A percentile compares a stretch with the other conserved stretches of the same genome.
Conservation (phyloP, 805 yeast species). For the Candida xiaguanensis region DNA sequence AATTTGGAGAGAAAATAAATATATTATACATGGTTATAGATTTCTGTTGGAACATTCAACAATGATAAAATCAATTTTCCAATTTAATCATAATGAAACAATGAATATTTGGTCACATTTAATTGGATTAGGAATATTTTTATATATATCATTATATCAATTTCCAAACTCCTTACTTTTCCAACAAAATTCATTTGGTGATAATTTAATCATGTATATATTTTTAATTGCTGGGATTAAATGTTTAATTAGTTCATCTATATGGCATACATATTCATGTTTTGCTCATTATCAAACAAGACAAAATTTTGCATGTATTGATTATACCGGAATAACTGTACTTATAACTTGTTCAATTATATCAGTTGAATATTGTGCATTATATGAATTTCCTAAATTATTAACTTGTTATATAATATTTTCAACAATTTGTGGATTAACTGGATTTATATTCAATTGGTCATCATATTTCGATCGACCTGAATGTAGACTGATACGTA, state of each 20-base stretch:
- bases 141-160: constrained; percentile 54
- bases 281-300: constrained; percentile 62
- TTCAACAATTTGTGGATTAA: constrained; percentile 62
- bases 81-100: constrained; percentile 76
- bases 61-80: constrained; percentile 58
- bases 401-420: constrained; percentile 48
- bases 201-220: constrained; percentile 51
- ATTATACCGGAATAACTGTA: constrained; percentile 90
- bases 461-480: constrained; percentile 88
- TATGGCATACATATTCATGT: constrained; percentile 91
- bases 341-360: constrained; percentile 86
- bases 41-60: constrained; percentile 62
- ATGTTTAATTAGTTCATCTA: constrained; percentile 73
- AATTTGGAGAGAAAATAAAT: constrained; percentile 91
- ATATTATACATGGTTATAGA: constrained; percentile 79
- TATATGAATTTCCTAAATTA: constrained; percentile 58
- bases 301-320: constrained; percentile 84
- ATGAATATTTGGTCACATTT: constrained; percentile 93
- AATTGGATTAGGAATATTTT: constrained; percentile 58
- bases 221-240: constrained; percentile 71
- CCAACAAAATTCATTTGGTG: constrained; percentile 35
- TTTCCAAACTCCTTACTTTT: constrained; percentile 61
- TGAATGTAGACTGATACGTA: constrained; percentile 74
- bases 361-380: constrained; percentile 77
- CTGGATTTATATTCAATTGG: constrained; percentile 85